Evolutionary conservation across 768 basidiomycete species (phyloP), one percentile per base, ranked within the genome.

Genomic region (Boletales sp.): DNA sequence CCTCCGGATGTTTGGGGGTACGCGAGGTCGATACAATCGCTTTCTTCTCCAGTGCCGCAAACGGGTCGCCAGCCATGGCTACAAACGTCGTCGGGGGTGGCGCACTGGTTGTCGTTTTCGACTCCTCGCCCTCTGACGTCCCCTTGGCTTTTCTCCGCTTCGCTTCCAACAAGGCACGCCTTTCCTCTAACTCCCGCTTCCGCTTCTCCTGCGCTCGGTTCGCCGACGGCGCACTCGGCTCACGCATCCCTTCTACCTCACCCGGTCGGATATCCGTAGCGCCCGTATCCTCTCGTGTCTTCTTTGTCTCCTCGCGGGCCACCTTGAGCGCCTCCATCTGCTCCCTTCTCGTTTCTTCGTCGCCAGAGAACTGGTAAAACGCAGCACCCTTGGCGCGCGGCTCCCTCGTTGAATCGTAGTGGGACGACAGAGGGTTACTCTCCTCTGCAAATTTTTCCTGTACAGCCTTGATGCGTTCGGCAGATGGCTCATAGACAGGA

Each of bases 361-460:
- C 92, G 3, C 66, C 78, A 12, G 91, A 90, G 68, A 98, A 94
- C 64, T 90, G 87, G 67, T 95, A 96, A 70, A 88, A 91, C 1
- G 82, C 94, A 1, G 95, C 94, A 39, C 90, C 96, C 66, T 86
- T 87, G 12, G 87, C 82, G 14, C 96, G 88, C 17, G 88, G 84
- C 69, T 99, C 95, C 44, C 70, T 72, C 1, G 80, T 76, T 0
- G 90, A 80, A 63, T 97, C 90, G 64, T 91, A 99, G 66, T 96
- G 92, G 3, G 76, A 68, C 11, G 79, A 74, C 8, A 90, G 75
- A 0, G 87, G 88, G 41, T 85, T 87, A 55, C 85, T 79, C 9
- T 46, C 71, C 55, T 94, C 90, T 2, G 84, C 78, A 36, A 81
- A 72, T 14, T 82, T 79, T 49, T 83, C 83, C 49, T 79, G 81